Base-by-base conservation (phyloP, 2,329 filamentous ascomycete species). In the Teratosphaeriaceae sp. region DNA sequence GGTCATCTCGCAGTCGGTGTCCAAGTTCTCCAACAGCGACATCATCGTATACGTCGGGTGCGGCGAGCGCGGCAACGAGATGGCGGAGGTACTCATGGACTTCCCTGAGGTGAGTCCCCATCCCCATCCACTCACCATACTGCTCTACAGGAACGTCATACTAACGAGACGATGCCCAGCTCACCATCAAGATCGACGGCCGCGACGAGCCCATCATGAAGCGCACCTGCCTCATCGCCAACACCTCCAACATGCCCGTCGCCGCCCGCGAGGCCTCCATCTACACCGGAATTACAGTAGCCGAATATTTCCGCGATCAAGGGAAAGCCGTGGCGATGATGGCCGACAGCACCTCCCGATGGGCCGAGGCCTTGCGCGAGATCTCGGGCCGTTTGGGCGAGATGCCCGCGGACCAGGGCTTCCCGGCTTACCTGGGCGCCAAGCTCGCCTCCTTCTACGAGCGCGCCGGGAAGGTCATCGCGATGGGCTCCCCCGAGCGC, bases 171-270 rank as follows among this genome's bases (percentile, higher is more conserved):
- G n/a, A n/a, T n/a, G n/a, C n/a, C 37, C 55, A 78, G 78, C 85
- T 98, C 53, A 85, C 86, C 37, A 98, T 98, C 63, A 84, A 94
- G 15, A 81, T 97, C 56, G 84, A 95, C 33, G 92, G 92, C 58
- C 88, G 90, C 63, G 84, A 90, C 70, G 92, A 98, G 67, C 89
- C 90, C 56, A 98, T 98, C 74, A 98, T 98, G 92, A 98, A 98
- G 80, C 90, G 92, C 66, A 98, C 92, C 13, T 94, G 88, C 18
- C 78, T 98, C 48, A 97, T 98, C 63, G 92, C 92, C 67, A 98
- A 98, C 72, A 98, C 92, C 33, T 98, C 92, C 59, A 98, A 98
- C 76, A 98, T 98, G 92, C 92, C 92, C 49, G 92, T 98, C 61
- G 92, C 92, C 52, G 92, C 92, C 48, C 88, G 92, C 72, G 92